Conservation (phyloP, 495 filamentous ascomycete species). For the Viridothelium virens region DNA sequence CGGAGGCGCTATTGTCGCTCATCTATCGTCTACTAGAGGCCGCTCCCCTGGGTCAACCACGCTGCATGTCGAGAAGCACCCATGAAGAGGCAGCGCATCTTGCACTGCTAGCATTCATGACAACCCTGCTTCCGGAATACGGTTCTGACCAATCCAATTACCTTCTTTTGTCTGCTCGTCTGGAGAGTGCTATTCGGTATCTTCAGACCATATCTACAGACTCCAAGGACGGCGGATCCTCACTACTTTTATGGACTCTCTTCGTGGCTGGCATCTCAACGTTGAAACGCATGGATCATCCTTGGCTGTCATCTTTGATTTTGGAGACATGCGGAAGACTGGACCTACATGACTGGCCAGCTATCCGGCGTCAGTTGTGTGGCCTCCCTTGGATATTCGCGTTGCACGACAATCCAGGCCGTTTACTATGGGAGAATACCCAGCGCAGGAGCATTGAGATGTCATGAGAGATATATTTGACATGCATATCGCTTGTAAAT, state of each 20-base stretch:
- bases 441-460: not conserved
- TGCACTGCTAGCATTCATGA: conserved; percentile 5
- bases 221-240: not conserved
- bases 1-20: not conserved
- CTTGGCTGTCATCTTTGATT: not conserved
- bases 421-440: conserved; percentile 2
- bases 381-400: not conserved
- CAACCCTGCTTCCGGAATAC: conserved; percentile 3
- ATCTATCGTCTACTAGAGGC: conserved; percentile 3
- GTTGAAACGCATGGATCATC: conserved; percentile 1
- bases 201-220: not conserved
- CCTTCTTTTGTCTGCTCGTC: not conserved
- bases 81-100: conserved; percentile 1
- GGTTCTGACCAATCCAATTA: not conserved
- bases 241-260: conserved; percentile 2
- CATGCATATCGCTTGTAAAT: not conserved
- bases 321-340: conserved; percentile 3
- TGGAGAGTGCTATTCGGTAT: not conserved
- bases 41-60: conserved; percentile 3
- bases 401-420: conserved; percentile 4
- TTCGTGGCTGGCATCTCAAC: conserved; percentile 5
- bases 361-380: conserved; percentile 5
- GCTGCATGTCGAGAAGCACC: conserved; percentile 3
- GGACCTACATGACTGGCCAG: conserved; percentile 5
- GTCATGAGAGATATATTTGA: conserved; percentile 4